phyloP scores from a whole-genome alignment of 1,284 basidiomycete genomes.

The Phaffia rhodozyma region DNA sequence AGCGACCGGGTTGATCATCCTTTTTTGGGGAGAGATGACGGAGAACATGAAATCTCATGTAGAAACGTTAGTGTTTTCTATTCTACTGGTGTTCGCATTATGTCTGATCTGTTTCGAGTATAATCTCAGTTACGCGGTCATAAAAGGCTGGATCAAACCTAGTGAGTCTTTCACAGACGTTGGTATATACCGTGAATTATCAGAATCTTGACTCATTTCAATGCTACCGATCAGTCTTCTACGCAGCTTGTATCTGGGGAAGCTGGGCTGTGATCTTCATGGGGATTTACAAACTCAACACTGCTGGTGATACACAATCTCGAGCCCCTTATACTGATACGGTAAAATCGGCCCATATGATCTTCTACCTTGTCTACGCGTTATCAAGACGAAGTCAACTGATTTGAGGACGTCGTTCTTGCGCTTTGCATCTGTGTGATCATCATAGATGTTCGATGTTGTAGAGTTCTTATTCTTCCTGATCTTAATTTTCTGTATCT shows the following conservation, averaged over 20 bases:
- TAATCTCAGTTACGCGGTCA: slow-evolving; percentile 38
- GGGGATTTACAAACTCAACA: slow-evolving; percentile 3
- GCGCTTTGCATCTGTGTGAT: not conserved
- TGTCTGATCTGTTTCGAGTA: not conserved
- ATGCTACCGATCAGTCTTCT: slow-evolving; percentile 34
- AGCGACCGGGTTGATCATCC: slow-evolving; percentile 43
- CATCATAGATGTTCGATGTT: slow-evolving; percentile 11
- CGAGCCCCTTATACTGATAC: slow-evolving; percentile 9
- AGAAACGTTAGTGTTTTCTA: slow-evolving; percentile 40
- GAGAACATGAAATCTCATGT: slow-evolving; percentile 52
- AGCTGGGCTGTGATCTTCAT: slow-evolving; percentile 16
- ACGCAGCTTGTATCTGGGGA: slow-evolving; percentile 17
- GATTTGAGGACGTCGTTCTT: not conserved
- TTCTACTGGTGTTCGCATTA: not conserved
- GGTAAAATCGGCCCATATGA: not conserved
- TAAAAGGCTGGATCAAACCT: slow-evolving; percentile 44
- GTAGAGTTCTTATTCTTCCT: slow-evolving; percentile 16
- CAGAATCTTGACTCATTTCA: slow-evolving; percentile 41
- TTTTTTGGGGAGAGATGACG: slow-evolving; percentile 59
- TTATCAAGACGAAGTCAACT: no score
- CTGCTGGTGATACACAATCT: not conserved
- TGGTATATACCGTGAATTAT: slow-evolving; percentile 9
- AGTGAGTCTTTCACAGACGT: not conserved
- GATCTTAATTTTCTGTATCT: slow-evolving; percentile 9
- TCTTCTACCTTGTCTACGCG: no score